phyloP scores from a whole-genome alignment of 768 basidiomycete species.

The Amanita molliuscula region DNA sequence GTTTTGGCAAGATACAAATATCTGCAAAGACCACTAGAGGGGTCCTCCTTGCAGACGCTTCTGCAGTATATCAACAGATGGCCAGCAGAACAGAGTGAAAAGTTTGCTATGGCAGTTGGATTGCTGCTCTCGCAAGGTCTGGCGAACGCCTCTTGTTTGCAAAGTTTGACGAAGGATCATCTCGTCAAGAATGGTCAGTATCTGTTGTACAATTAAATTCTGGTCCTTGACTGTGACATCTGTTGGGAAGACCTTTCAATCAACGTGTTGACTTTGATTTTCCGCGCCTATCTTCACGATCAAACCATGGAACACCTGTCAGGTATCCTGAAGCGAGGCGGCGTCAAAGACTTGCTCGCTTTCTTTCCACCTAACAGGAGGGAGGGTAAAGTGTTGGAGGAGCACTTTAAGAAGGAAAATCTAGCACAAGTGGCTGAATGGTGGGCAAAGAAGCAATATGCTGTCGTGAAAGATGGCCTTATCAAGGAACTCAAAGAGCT shows the following conservation, averaged over 20 bases:
- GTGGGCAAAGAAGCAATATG: constrained; percentile 87
- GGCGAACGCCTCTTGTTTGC: constrained; percentile 65
- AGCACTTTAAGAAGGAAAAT: constrained; percentile 77
- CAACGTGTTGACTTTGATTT: constrained; percentile 64
- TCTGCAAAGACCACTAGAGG: constrained; percentile 94
- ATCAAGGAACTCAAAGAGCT: constrained; percentile 59
- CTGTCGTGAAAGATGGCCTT: constrained; percentile 71
- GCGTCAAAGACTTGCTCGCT: constrained; percentile 72
- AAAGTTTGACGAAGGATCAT: constrained; percentile 85
- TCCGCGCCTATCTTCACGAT: constrained; percentile 71
- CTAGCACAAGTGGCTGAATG: constrained; percentile 81
- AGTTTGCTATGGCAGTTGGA: constrained; percentile 73
- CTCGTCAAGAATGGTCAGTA: constrained; percentile 83
- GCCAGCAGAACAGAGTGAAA: constrained; percentile 66
- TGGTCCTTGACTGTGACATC: constrained; percentile 2
- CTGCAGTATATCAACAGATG: constrained; percentile 87
- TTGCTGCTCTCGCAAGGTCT: constrained; percentile 80
- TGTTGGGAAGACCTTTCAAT: constrained; percentile 57
- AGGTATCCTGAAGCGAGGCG: constrained; percentile 69
- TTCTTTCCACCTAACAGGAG: constrained; percentile 88
- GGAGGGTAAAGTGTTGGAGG: constrained; percentile 62
- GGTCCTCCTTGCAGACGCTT: constrained; percentile 15
- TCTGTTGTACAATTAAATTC: constrained; percentile 1
- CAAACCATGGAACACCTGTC: constrained; percentile 89
- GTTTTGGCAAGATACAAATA: constrained; percentile 79